Evolutionary conservation across 371 early-diverging fungal genomes (phyloP), one percentile per base, ranked within the genome.

Genomic region (Phascolomyces articulosus): DNA sequence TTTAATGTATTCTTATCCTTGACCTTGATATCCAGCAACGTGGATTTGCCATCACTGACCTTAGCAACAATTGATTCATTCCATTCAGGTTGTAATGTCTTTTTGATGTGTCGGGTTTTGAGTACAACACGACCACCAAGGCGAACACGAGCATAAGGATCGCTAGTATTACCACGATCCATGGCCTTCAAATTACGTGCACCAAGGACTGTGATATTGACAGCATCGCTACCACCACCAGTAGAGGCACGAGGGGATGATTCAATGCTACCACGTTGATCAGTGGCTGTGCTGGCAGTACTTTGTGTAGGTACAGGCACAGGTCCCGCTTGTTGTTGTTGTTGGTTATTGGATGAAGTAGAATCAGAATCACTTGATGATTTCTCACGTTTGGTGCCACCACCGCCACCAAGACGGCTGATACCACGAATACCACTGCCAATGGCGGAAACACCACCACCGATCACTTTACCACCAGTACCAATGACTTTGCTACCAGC

Each of bases 21-120:
- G 29, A 92, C 83, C 40, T 78, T 77, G 48, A 92, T 81, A 28
- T 83, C 79, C 47, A 93, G 55, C 16, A 68, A 55, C 28, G 75
- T 56, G 6, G 34, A 34, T 20, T 75, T 75, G 28, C 71, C 68
- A 38, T 68, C 68, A 26, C 64, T 72, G 1, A 83, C 51, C 40
- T 72, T 69, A 13, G 71, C 34, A 21, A 65, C 60, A 53, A 79
- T 79, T 3, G 70, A 63, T 58, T 77, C 80, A 53, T 77, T 63
- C 69, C 95, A 97, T 44, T 72, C 74, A 1, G 95, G 96, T 6
- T 84, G 72, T 21, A 91, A 67, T 4, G 90, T 91, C 74, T 93
- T 92, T 77, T 93, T 91, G 57, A 91, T 82, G 29, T 89, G 87
- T 40, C 84, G 82, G 20, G 96, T 95, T 75, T 93, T 94, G 75